Percentiles rank a stretch among this genome's conserved stretches.
These are phyloP conservation scores for Lizonia empirigonia DNA, from an alignment of 2,329 filamentous ascomycete species.

Conservation along the genomic window DNA sequence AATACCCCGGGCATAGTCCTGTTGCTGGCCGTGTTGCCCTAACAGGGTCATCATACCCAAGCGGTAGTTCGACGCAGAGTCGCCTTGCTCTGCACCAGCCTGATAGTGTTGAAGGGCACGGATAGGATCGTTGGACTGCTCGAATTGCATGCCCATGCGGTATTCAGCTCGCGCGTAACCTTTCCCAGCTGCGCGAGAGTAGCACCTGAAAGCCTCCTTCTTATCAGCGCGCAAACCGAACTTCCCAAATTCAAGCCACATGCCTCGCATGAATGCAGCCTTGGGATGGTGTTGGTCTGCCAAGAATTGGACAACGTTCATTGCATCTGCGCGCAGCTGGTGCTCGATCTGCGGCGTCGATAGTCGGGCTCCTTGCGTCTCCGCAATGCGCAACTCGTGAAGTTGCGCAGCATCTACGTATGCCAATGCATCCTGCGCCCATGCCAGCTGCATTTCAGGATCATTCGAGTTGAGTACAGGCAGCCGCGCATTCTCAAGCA, in stretches of 20 bases:
- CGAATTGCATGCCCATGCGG: slow-evolving; percentile 97
- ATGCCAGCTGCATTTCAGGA: slow-evolving; percentile 93
- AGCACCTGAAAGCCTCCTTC: slow-evolving; percentile 89
- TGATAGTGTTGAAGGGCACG: slow-evolving; percentile 94
- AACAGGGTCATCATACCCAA: slow-evolving; percentile 97
- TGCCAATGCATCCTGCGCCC: slow-evolving; percentile 89
- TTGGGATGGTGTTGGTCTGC: slow-evolving; percentile 91
- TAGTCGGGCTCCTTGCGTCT: slow-evolving; percentile 65
- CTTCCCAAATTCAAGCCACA: slow-evolving; percentile 98
- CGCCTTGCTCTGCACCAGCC: slow-evolving; percentile 75
- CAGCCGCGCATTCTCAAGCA: slow-evolving; percentile 80
- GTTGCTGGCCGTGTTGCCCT: slow-evolving; percentile 87
- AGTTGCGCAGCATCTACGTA: slow-evolving; percentile 87
- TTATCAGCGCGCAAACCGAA: slow-evolving; percentile 91
- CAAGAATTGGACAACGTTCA: slow-evolving; percentile 90
- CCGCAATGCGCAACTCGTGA: slow-evolving; percentile 70
- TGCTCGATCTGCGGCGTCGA: slow-evolving; percentile 87
- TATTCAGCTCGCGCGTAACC: slow-evolving; percentile 92
- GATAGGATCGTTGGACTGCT: slow-evolving; percentile 88
- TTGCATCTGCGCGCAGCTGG: slow-evolving; percentile 82
- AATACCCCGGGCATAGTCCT: slow-evolving; percentile 78
- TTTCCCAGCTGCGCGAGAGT: slow-evolving; percentile 81
- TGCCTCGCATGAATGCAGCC: slow-evolving; percentile 90
- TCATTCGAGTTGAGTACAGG: slow-evolving; percentile 91
- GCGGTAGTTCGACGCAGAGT: slow-evolving; percentile 86